phyloP scores from a whole-genome alignment of 2,329 filamentous ascomycete genomes.

The Colletotrichum viniferum region DNA sequence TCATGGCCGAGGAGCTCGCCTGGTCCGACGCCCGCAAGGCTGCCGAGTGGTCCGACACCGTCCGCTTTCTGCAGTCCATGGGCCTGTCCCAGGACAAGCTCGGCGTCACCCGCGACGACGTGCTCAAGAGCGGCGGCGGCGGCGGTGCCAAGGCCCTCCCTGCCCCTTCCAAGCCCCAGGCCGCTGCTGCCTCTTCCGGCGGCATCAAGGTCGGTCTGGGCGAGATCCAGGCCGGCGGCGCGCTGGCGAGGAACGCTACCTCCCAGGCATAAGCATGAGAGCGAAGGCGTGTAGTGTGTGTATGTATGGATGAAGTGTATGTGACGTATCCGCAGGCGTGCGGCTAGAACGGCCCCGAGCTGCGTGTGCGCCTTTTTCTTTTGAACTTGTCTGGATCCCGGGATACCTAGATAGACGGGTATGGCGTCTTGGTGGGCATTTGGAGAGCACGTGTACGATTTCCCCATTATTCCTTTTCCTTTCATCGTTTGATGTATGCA shows the following conservation, averaged over 20 bases:
- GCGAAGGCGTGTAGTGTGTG: neutral
- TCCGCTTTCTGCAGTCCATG: conserved; percentile 50
- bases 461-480: neutral
- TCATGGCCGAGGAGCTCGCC: conserved; percentile 72
- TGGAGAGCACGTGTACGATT: conserved; percentile 15
- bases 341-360: neutral
- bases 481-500: neutral
- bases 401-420: conserved; percentile 17
- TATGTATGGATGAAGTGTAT: neutral
- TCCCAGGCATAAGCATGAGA: neutral
- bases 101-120: conserved; percentile 32
- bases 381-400: neutral
- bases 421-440: conserved; percentile 13
- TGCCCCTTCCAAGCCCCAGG: neutral
- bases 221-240: conserved; percentile 11
- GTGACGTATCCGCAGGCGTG: neutral
- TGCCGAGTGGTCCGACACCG: conserved; percentile 56
- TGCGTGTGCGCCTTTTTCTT: neutral
- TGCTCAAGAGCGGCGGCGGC: conserved; percentile 18
- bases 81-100: conserved; percentile 36
- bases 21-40: conserved; percentile 67
- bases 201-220: conserved; percentile 11
- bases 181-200: neutral
- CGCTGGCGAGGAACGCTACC: conserved; percentile 8
- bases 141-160: neutral